These are phyloP conservation scores for Backusella macrospora DNA, from an alignment of 192 early-diverging fungal species.

Conservation along the genomic window DNA sequence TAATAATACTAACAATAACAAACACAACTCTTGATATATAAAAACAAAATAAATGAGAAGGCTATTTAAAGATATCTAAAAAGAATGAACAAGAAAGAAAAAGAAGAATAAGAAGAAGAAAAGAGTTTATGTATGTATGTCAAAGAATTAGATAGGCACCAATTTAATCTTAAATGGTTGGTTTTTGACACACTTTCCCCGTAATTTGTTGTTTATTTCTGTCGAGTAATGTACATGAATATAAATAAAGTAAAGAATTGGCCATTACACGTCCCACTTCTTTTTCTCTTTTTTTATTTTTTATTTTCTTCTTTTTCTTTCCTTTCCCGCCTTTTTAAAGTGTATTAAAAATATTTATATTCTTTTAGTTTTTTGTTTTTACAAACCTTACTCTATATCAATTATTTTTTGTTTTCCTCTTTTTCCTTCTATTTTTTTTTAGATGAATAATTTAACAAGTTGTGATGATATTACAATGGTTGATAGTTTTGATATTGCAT, in stretches of 20 bases:
- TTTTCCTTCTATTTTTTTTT: neutral
- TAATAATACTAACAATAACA: neutral
- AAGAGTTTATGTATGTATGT: conserved; percentile 10
- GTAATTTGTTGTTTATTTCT: conserved; percentile 18
- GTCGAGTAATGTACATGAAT: neutral
- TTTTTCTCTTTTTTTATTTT: neutral
- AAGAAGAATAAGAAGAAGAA: too few relatives aligned
- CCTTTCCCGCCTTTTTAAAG: conserved; percentile 1
- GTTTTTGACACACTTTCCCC: conserved; percentile 15
- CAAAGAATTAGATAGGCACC: conserved; percentile 3
- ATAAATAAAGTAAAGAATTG: conserved; percentile 13
- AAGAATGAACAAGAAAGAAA: neutral
- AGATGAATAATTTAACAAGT: neutral
- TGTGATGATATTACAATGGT: neutral
- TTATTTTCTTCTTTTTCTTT: conserved; percentile 5
- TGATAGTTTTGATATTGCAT: neutral
- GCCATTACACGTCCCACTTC: neutral
- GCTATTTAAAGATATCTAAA: neutral
- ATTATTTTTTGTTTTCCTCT: neutral
- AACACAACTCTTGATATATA: neutral
- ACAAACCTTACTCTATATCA: neutral
- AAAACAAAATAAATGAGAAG: neutral
- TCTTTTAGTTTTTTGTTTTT: conserved; percentile 5
- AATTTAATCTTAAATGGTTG: conserved; percentile 5
- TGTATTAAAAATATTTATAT: neutral